Conservation (phyloP, 78 protist species). For the Chrysochromulina parva region DNA sequence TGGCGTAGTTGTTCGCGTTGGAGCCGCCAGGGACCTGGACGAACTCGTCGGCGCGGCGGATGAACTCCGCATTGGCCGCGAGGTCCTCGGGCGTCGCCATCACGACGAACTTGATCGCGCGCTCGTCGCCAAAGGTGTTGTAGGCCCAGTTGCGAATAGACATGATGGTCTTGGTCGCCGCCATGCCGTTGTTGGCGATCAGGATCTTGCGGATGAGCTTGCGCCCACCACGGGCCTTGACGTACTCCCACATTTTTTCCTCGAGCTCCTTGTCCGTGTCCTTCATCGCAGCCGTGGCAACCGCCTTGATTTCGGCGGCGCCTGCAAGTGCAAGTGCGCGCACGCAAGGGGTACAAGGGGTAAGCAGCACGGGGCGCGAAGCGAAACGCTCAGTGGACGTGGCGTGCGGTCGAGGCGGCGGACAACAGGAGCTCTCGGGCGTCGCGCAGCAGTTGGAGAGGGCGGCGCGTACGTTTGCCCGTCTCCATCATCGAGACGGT, state of each 20-base stretch:
- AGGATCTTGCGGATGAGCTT: conserved; percentile 65
- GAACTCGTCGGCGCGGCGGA: conserved; percentile 89
- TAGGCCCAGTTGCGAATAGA: conserved; percentile 92
- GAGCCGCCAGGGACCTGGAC: conserved; percentile 91
- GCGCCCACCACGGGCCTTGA: conserved; percentile 37
- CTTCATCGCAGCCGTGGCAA: background rate
- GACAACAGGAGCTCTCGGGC: too few relatives aligned
- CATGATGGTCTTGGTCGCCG: conserved; percentile 95
- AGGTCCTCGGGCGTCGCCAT: conserved; percentile 97
- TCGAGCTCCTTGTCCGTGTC: background rate
- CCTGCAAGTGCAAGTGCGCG: too few relatives aligned
- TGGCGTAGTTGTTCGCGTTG: conserved; percentile 94
- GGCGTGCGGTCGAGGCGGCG: too few relatives aligned
- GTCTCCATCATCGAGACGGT: too few relatives aligned
- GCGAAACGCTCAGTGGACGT: too few relatives aligned
- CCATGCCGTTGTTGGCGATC: conserved; percentile 97
- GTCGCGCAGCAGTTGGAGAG: too few relatives aligned
- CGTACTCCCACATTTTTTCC: background rate
- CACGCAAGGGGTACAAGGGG: too few relatives aligned
- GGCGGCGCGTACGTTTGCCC: too few relatives aligned
- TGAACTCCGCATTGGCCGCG: conserved; percentile 89
- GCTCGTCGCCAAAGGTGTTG: conserved; percentile 80
- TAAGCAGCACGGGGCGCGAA: too few relatives aligned
- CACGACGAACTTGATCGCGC: conserved; percentile 76
- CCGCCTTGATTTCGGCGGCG: too few relatives aligned